Percentiles rank a stretch among this genome's conserved stretches.
Evolutionary conservation across 495 filamentous ascomycete genomes (phyloP).

Genomic region (Elaphomyces granulatus): DNA sequence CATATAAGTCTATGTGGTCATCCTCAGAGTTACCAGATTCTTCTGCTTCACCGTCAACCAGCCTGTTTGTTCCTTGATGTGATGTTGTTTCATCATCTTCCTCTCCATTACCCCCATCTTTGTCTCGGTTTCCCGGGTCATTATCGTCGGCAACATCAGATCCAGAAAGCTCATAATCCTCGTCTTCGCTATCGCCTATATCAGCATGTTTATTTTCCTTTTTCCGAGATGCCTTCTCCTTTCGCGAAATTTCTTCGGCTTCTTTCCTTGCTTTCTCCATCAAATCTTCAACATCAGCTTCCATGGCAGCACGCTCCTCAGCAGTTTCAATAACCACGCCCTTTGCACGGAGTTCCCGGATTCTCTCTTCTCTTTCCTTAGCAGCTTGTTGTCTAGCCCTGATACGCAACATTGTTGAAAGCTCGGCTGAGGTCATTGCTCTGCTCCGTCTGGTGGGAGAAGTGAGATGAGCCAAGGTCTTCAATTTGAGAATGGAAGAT

Average conservation of each 20-base stretch:
- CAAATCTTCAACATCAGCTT: slow-evolving; percentile 71
- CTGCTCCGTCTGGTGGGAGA: slow-evolving; percentile 39
- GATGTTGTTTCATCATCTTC: slow-evolving; percentile 25
- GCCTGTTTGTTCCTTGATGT: too few species aligned
- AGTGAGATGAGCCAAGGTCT: slow-evolving; percentile 60
- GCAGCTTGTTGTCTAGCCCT: slow-evolving; percentile 69
- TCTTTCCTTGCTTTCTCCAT: slow-evolving; percentile 72
- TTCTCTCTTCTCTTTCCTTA: slow-evolving; percentile 59
- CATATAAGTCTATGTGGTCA: slow-evolving; percentile 16
- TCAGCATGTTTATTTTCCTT: slow-evolving; percentile 44
- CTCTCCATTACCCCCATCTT: slow-evolving; percentile 24
- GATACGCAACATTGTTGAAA: slow-evolving; percentile 51
- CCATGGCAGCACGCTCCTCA: slow-evolving; percentile 70
- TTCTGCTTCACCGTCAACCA: slow-evolving; percentile 28
- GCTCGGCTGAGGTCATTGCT: slow-evolving; percentile 51
- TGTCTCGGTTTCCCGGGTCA: slow-evolving; percentile 26
- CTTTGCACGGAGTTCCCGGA: slow-evolving; percentile 60
- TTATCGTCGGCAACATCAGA: slow-evolving; percentile 26
- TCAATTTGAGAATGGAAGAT: slow-evolving; percentile 49
- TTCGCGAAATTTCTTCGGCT: slow-evolving; percentile 60
- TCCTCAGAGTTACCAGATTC: slow-evolving; percentile 24
- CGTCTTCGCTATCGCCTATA: slow-evolving; percentile 46
- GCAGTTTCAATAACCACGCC: slow-evolving; percentile 73
- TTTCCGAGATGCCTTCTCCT: slow-evolving; percentile 57
- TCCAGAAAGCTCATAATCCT: slow-evolving; percentile 36